Evolutionary conservation across 148 eudicot species (phyloP).

Genomic region (Rhododendron griersonianum): DNA sequence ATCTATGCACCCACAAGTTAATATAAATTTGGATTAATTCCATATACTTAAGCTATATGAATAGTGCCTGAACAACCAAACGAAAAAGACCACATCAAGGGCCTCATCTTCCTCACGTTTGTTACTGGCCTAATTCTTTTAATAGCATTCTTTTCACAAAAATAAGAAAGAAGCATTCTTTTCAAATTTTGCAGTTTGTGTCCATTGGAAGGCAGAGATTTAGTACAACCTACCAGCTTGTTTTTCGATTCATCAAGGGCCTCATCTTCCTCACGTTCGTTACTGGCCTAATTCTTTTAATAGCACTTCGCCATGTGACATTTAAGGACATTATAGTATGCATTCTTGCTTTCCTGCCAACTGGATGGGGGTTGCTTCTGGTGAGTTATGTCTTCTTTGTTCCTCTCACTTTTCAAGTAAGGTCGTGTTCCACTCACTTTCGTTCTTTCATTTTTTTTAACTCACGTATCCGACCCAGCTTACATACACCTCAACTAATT

Average conservation of each 20-base stretch:
- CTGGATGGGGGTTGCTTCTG: slow-evolving; percentile 72
- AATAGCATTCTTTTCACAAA: slow-evolving; percentile 14
- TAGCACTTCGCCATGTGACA: slow-evolving; percentile 39
- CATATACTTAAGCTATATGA: too few species aligned
- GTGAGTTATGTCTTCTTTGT: slow-evolving; percentile 21
- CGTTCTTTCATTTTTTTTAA: background rate
- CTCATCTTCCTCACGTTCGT: slow-evolving; percentile 39
- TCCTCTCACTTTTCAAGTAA: background rate
- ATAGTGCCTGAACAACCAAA: too few species aligned
- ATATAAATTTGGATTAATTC: too few species aligned
- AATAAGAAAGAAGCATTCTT: background rate
- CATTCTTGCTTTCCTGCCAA: slow-evolving; percentile 61
- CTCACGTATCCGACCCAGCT: background rate
- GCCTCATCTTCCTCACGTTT: slow-evolving; percentile 41
- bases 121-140: slow-evolving; percentile 28
- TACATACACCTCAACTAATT: background rate
- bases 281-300: slow-evolving; percentile 27
- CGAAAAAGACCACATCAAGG: slow-evolving; percentile 11
- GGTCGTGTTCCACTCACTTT: background rate
- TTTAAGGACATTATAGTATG: slow-evolving; percentile 45
- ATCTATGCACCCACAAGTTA: too few species aligned
- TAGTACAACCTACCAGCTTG: slow-evolving; percentile 31
- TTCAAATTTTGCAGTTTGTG: background rate
- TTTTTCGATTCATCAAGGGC: slow-evolving; percentile 45
- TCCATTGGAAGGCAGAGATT: background rate